Percentiles rank a stretch among this genome's conserved stretches.
Evolutionary conservation across 345 rosid species (phyloP).

Genomic region (Turritis glabra): DNA sequence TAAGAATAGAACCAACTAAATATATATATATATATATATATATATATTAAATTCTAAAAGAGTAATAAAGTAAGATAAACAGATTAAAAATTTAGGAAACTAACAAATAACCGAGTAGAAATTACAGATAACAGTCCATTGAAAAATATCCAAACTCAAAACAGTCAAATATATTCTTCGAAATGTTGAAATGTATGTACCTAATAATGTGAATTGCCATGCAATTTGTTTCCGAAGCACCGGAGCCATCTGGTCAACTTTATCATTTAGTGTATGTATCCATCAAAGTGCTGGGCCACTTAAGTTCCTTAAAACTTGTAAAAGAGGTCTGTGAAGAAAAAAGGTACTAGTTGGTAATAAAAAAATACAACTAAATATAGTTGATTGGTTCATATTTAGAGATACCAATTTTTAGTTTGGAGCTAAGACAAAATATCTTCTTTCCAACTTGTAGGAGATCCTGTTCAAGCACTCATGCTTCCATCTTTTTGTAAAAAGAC

Average conservation of each 20-base stretch:
- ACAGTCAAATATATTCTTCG: neutral
- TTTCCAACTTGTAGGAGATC: neutral
- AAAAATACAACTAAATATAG: neutral
- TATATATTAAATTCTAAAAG: no score
- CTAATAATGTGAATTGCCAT: neutral
- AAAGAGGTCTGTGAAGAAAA: neutral
- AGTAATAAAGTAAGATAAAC: neutral
- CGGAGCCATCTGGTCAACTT: neutral
- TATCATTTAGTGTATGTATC: neutral
- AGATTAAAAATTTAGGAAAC: no score
- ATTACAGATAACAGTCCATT: neutral
- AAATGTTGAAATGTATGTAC: neutral
- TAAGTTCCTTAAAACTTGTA: conserved; percentile 6
- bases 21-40: no score
- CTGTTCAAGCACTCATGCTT: neutral
- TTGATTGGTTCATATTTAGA: neutral
- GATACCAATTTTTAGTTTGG: neutral
- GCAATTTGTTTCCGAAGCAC: no score
- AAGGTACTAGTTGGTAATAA: no score
- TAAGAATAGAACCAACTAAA: no score
- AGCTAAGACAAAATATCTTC: neutral
- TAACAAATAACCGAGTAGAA: neutral
- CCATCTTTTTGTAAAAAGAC: neutral
- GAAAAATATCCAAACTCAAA: neutral
- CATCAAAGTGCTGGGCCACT: neutral